A percentile compares a stretch with the other conserved stretches of the same genome.
Evolutionary conservation across 2,329 filamentous ascomycete species (phyloP).

Genomic region (Rhytidhysteron rufulum): DNA sequence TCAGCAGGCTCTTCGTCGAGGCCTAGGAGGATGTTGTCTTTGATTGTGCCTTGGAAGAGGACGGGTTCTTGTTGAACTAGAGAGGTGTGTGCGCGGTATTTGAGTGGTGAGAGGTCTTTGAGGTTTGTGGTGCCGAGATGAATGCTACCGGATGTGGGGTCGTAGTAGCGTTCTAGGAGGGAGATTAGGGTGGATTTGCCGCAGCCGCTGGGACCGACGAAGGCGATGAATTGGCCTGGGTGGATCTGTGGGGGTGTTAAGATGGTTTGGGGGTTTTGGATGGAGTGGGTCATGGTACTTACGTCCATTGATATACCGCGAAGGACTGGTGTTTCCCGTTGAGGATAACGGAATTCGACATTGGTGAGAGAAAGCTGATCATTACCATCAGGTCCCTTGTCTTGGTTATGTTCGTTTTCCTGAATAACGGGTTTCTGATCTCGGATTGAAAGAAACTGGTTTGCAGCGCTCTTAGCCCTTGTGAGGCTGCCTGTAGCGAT

Average conservation of each 20-base stretch:
- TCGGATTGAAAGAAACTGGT: constrained; percentile 73
- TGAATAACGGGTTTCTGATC: constrained; percentile 77
- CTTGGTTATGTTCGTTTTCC: constrained; percentile 70
- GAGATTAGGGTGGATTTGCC: constrained; percentile 90
- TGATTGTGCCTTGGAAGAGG: constrained; percentile 82
- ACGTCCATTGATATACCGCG: constrained; percentile 74
- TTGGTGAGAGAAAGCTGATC: constrained; percentile 85
- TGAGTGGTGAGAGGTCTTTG: constrained; percentile 58
- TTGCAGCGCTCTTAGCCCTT: constrained; percentile 79
- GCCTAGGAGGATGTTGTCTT: constrained; percentile 73
- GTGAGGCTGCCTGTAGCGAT: constrained; percentile 91
- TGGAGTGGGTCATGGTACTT: constrained; percentile 17
- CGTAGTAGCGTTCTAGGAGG: constrained; percentile 85
- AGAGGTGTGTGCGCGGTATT: constrained; percentile 77
- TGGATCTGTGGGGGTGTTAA: no score
- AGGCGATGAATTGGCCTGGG: constrained; percentile 74
- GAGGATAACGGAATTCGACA: constrained; percentile 87
- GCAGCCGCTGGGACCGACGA: constrained; percentile 87
- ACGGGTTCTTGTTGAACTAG: constrained; percentile 93
- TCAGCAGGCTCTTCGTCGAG: constrained; percentile 61
- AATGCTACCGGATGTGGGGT: constrained; percentile 73
- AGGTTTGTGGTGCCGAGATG: constrained; percentile 81
- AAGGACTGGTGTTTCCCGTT: constrained; percentile 84
- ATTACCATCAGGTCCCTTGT: constrained; percentile 57
- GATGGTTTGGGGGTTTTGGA: constrained; percentile 13